Percentiles rank a stretch among this genome's conserved stretches.
Evolutionary conservation across 768 basidiomycete genomes (phyloP).

Genomic region (Calvatia gigantea): DNA sequence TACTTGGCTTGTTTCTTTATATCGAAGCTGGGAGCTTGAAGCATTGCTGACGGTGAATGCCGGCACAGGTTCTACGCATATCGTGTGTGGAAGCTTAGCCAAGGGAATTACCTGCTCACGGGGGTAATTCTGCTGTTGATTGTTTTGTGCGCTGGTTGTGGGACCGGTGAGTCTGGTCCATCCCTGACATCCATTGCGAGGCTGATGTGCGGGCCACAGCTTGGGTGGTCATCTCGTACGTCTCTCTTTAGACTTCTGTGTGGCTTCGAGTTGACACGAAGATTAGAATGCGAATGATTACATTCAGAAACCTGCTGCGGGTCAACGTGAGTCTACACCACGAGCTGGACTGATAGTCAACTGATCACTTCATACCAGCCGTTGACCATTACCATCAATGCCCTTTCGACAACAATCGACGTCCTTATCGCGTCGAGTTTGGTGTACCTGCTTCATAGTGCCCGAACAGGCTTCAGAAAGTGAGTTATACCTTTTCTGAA

Average conservation of each 20-base stretch:
- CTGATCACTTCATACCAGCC: slow-evolving; percentile 24
- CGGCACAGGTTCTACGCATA: slow-evolving; percentile 40
- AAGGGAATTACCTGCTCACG: slow-evolving; percentile 30
- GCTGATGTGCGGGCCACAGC: slow-evolving; percentile 20
- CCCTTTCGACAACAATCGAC: slow-evolving; percentile 42
- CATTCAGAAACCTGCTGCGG: slow-evolving; percentile 29
- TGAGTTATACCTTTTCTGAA: slow-evolving; percentile 10
- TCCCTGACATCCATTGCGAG: neutral
- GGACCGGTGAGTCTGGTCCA: slow-evolving; percentile 24
- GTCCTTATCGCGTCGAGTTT: slow-evolving; percentile 47
- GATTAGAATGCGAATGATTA: slow-evolving; percentile 33
- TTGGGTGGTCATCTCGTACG: slow-evolving; percentile 41
- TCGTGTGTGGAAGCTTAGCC: slow-evolving; percentile 47
- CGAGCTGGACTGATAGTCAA: neutral
- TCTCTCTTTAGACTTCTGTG: neutral
- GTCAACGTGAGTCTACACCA: slow-evolving; percentile 29
- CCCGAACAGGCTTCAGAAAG: slow-evolving; percentile 52
- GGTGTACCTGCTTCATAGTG: slow-evolving; percentile 39
- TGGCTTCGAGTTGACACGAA: neutral
- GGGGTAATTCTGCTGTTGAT: slow-evolving; percentile 30
- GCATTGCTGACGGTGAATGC: neutral
- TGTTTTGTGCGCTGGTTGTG: slow-evolving; percentile 29
- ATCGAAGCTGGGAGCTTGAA: neutral
- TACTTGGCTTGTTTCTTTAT: neutral
- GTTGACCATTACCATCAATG: slow-evolving; percentile 50